Conservation (phyloP, 2,329 filamentous ascomycete genomes). For the Pleurostoma richardsiae region DNA sequence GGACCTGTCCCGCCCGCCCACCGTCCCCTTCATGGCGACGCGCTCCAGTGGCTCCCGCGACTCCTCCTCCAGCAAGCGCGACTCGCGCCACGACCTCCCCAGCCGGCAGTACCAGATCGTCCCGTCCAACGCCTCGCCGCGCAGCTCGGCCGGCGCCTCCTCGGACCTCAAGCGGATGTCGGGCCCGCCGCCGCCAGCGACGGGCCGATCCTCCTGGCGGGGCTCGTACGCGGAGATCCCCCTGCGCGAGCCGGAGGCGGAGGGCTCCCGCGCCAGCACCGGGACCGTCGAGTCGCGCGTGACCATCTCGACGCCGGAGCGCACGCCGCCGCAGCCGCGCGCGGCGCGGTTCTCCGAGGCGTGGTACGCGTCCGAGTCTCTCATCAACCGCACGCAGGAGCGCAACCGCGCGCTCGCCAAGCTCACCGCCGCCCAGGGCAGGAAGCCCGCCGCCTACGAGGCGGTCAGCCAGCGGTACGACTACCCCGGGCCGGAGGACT, state of each 20-base stretch:
- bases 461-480: slow-evolving; percentile 40
- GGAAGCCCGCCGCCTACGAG: slow-evolving; percentile 36
- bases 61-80: slow-evolving; percentile 42
- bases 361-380: slow-evolving; percentile 49
- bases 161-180: slow-evolving; percentile 42
- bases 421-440: slow-evolving; percentile 19
- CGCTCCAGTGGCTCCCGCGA: slow-evolving; percentile 55
- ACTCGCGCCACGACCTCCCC: slow-evolving; percentile 51
- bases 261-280: slow-evolving; percentile 14
- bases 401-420: slow-evolving; percentile 38
- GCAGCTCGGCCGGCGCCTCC: slow-evolving; percentile 35
- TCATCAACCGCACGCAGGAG: slow-evolving; percentile 49
- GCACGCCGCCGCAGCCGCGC: slow-evolving; percentile 27
- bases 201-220: slow-evolving; percentile 19
- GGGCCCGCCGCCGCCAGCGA: slow-evolving; percentile 16
- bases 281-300: slow-evolving; percentile 18
- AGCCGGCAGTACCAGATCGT: slow-evolving; percentile 50
- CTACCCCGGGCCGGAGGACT: slow-evolving; percentile 28
- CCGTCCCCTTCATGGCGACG: slow-evolving; percentile 77
- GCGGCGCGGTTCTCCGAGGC: slow-evolving; percentile 46
- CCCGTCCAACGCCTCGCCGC: slow-evolving; percentile 31
- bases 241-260: slow-evolving; percentile 26
- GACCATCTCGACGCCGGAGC: slow-evolving; percentile 6
- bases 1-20: slow-evolving; percentile 41
- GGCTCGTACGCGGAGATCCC: slow-evolving; percentile 47